Conservation (phyloP, 225 moss, liverwort and hornwort species). For the Takakia lepidozioides region DNA sequence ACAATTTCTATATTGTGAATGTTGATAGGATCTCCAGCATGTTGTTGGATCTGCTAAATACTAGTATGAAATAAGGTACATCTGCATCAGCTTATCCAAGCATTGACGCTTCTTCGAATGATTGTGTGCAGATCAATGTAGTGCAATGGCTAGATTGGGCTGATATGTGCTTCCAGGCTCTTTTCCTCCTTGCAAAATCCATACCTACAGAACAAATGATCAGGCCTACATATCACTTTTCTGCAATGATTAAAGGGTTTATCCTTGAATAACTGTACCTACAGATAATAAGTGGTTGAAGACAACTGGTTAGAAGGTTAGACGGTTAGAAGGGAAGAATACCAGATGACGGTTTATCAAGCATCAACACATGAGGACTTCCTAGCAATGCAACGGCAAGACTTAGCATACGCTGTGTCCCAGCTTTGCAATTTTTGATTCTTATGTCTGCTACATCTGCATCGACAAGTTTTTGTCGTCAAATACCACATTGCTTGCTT, state of each 20-base stretch:
- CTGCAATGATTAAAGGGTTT: constrained; percentile 1
- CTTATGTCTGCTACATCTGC: constrained; percentile 61
- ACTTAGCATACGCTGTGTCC: constrained; percentile 64
- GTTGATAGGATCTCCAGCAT: too few species aligned
- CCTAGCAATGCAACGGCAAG: constrained; percentile 74
- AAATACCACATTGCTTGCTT: too few species aligned
- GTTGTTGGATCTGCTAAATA: too few species aligned
- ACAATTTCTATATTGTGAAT: too few species aligned
- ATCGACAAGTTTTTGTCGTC: too few species aligned
- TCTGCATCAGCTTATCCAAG: constrained; percentile 64
- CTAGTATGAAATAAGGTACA: too few species aligned
- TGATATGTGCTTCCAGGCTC: constrained; percentile 70
- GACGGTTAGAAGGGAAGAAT: background rate
- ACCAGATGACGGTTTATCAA: constrained; percentile 83
- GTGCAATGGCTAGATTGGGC: constrained; percentile 65
- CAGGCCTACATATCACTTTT: constrained; percentile 11
- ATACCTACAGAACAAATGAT: constrained; percentile 41
- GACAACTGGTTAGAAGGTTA: constrained; percentile 8
- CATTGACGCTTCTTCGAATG: constrained; percentile 82
- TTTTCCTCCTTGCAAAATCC: constrained; percentile 59
- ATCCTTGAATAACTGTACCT: background rate
- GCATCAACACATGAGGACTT: constrained; percentile 71
- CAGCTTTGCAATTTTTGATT: constrained; percentile 53
- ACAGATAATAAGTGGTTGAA: constrained; percentile 2
- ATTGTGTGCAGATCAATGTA: constrained; percentile 76